Base-by-base conservation (phyloP, 805 yeast species). In the Candida boidinii region DNA sequence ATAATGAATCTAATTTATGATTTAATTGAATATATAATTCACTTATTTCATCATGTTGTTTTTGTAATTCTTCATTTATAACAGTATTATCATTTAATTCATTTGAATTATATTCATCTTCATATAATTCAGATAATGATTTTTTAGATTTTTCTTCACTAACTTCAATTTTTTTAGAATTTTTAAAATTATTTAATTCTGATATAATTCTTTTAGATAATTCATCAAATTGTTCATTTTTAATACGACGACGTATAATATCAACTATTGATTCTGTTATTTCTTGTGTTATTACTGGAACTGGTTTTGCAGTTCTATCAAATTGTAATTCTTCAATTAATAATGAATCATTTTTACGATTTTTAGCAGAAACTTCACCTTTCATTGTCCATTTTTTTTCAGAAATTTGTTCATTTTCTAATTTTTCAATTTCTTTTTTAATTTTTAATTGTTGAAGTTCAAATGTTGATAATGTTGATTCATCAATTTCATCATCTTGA, bases 291-390 rank as follows among this genome's bases (percentile, higher is more conserved):
- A 88, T 84, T 6, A 88, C 87, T 0, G 98, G 98, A 4, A 87
- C 96, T 0, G 98, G 96, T 48, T 90, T 90, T 7, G 96, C 77
- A 6, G 87, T 84, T 49, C 97, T 73, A 47, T 90, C 98, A 49
- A 90, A 92, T 44, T 87, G 94, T 34, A 90, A 62, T 26, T 72
- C 86, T 46, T 83, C 95, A 27, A 78, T 79, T 36, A 92, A 56
- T 25, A 92, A 64, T 2, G 96, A 79, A 60, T 92, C 96, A 28
- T 66, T 64, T 7, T 94, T 95, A 51, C 98, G 70, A 43, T 79
- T 81, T 40, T 70, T 75, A 2, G 87, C 83, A 37, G 72, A 70
- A 2, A 85, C 87, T 59, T 92, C 98, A 59, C 98, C 98, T 47
- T 78, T 81, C 73, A 90, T 69, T 7, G 95, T 76, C 98, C 98